Base-by-base conservation (phyloP, 176 grass and related monocot species). In the Carex myosuroides region DNA sequence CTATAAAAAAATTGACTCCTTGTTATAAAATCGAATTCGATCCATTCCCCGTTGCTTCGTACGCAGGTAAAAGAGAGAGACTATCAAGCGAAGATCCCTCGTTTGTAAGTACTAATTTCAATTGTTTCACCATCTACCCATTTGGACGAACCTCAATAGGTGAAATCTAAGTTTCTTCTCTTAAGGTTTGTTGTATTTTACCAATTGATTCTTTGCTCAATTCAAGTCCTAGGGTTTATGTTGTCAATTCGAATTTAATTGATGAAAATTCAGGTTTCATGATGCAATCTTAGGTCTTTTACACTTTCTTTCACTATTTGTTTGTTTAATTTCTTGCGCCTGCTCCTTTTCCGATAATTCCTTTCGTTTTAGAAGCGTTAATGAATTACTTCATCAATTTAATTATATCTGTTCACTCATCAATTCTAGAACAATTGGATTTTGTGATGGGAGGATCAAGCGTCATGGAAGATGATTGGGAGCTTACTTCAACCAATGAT, bases 401-500 rank as follows among this genome's bases (percentile, higher is more conserved):
- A 44, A 8, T 71, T 33, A 8, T 78, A 35, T 17, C 20, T 77
- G 73, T 77, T 56, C 12, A 56, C 24, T n/a, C 22, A 35, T 78
- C 52, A 78, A 57, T 57, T 78, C 6, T 33, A 78, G 50, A 57
- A 13, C 22, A n/a, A 18, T 55, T 78, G 3, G 52, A 78, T 17
- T 44, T 44, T 16, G 50, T 57, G 52, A 78, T 81, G 79, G 91
- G 90, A 92, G 91, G 88, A 71, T 85, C 87, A 89, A 86, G 75
- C 37, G 73, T 56, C 2, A 85, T 90, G 0, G 91, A 98, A 13
- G 92, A 98, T 32, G 95, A 95, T 1, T 98, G 95, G 92, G 95
- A 91, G 24, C 85, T 92, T 85, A 83, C 89, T 20, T 52, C n/a
- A 50, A 55, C 81, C 16, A 87, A 90, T 86, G 86, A 86, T 55